Percentiles rank a stretch among this genome's conserved stretches.
Conservation (phyloP, 306 rosid genomes). For the Vigna radiata region DNA sequence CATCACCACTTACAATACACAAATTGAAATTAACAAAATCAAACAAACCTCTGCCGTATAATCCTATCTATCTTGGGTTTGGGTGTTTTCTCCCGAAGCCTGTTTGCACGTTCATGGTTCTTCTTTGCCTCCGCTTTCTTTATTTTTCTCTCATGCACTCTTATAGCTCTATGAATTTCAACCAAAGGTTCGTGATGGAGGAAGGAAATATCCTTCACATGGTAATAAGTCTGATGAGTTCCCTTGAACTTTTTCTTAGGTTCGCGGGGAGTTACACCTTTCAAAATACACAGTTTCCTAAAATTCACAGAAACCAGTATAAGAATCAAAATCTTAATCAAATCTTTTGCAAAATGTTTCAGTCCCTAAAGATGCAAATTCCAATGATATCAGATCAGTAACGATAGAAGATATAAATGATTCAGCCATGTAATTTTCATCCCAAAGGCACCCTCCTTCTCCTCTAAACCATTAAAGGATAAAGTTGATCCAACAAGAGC, state of each 20-base stretch:
- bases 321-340: slow-evolving; percentile 13
- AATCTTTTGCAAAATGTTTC: neutral
- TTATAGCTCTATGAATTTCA: slow-evolving; percentile 70
- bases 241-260: slow-evolving; percentile 97
- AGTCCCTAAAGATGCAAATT: neutral
- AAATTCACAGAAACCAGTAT: slow-evolving; percentile 34
- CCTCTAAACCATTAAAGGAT: neutral
- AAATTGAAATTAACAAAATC: neutral
- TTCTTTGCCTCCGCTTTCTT: slow-evolving; percentile 89
- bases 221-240: slow-evolving; percentile 89
- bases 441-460: neutral
- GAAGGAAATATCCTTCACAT: slow-evolving; percentile 87
- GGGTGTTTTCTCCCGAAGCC: slow-evolving; percentile 61
- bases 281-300: slow-evolving; percentile 89
- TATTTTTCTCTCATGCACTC: slow-evolving; percentile 77
- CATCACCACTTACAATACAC: neutral
- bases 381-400: neutral
- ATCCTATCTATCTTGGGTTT: slow-evolving; percentile 70
- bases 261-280: slow-evolving; percentile 91
- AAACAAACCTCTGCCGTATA: slow-evolving; percentile 77
- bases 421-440: neutral
- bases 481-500: neutral
- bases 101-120: slow-evolving; percentile 71
- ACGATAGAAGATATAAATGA: neutral
- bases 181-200: slow-evolving; percentile 88